These are phyloP conservation scores for Argentina anserina DNA, from an alignment of 306 rosid species.

Conservation along the genomic window DNA sequence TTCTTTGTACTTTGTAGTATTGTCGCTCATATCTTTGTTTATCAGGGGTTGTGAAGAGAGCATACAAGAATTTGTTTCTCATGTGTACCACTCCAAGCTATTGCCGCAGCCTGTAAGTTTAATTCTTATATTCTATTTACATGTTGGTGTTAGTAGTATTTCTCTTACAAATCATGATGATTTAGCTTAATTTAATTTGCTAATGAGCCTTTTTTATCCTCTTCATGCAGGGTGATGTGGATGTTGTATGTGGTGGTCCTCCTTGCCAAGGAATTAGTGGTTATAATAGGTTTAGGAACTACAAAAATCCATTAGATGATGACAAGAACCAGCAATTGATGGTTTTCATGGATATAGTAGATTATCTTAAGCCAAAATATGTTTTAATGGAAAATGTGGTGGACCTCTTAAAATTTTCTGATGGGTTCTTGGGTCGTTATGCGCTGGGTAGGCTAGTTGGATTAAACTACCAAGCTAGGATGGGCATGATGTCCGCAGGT, in stretches of 20 bases:
- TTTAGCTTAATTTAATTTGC: too few species aligned
- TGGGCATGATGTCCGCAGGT: conserved; percentile 89
- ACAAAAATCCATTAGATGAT: conserved; percentile 48
- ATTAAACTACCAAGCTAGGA: conserved; percentile 69
- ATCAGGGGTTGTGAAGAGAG: conserved; percentile 54
- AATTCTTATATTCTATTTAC: neutral
- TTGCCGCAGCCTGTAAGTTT: conserved; percentile 70
- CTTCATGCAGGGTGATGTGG: conserved; percentile 61
- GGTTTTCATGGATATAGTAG: conserved; percentile 65
- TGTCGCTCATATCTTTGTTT: neutral
- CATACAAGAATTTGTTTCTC: conserved; percentile 44
- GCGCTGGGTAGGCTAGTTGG: conserved; percentile 73
- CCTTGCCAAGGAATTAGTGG: conserved; percentile 94
- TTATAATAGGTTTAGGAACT: conserved; percentile 65
- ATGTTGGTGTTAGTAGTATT: neutral
- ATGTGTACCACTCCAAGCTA: conserved; percentile 38
- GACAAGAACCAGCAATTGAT: conserved; percentile 49
- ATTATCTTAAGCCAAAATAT: conserved; percentile 52
- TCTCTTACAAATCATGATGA: neutral
- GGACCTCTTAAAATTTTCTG: conserved; percentile 61
- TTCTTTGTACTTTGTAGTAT: neutral
- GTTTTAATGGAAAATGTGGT: conserved; percentile 87
- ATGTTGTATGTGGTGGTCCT: conserved; percentile 85
- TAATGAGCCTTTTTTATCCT: too few species aligned
- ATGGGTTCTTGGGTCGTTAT: conserved; percentile 70